These are phyloP conservation scores for Zymoseptoria crescenta DNA, from an alignment of 2,329 filamentous ascomycete species.

Conservation along the genomic window DNA sequence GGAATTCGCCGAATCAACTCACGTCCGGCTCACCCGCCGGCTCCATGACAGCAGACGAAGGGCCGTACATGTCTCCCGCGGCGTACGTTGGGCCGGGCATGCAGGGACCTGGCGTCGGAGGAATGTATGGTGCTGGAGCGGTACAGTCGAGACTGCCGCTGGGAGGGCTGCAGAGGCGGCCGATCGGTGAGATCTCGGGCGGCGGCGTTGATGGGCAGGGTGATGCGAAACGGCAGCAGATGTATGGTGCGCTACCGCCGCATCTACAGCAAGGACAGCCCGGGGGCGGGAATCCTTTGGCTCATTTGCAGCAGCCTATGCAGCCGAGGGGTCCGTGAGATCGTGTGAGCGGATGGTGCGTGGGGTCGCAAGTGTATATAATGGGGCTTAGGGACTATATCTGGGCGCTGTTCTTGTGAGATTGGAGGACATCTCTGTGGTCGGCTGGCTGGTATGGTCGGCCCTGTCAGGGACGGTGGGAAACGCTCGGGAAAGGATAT, in stretches of 20 bases:
- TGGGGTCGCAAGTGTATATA: background rate
- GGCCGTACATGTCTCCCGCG: constrained; percentile 41
- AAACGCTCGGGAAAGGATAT: background rate
- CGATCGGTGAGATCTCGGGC: constrained; percentile 54
- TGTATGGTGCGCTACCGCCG: constrained; percentile 40
- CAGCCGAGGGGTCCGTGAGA: constrained; percentile 3
- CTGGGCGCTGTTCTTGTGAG: too few species aligned
- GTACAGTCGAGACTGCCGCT: background rate
- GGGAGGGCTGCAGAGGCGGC: constrained; percentile 41
- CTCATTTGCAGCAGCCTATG: constrained; percentile 11
- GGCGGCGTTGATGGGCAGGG: constrained; percentile 44
- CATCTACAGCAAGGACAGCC: constrained; percentile 29
- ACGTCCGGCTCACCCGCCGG: constrained; percentile 51
- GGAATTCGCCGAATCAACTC: constrained; percentile 56
- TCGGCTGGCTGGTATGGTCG: too few species aligned
- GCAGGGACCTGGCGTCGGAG: background rate
- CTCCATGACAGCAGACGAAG: constrained; percentile 35
- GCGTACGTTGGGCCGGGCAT: constrained; percentile 30
- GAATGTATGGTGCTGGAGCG: background rate
- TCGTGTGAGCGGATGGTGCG: too few species aligned
- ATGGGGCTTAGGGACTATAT: background rate
- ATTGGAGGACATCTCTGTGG: too few species aligned
- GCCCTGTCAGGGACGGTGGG: too few species aligned
- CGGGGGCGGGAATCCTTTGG: constrained; percentile 37
- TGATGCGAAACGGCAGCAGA: constrained; percentile 51